Evolutionary conservation across 225 moss, liverwort and hornwort species (phyloP).

Genomic region (Takakia lepidozioides): DNA sequence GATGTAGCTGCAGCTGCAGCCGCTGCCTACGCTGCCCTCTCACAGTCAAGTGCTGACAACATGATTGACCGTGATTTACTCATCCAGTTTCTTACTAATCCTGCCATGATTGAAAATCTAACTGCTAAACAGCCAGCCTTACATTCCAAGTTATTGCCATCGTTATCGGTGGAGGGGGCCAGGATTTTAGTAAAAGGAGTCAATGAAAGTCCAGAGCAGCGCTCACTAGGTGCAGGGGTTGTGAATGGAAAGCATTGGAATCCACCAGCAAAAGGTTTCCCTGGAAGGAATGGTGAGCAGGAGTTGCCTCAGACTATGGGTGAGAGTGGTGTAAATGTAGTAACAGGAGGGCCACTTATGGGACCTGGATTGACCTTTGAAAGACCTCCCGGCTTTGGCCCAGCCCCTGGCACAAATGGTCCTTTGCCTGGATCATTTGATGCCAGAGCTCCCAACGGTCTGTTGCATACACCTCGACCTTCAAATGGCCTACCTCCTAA

Average conservation of each 20-base stretch:
- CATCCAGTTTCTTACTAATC: conserved; percentile 80
- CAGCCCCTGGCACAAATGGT: conserved; percentile 16
- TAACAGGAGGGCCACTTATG: conserved; percentile 4
- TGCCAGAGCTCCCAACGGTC: conserved; percentile 3
- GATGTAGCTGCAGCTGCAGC: conserved; percentile 82
- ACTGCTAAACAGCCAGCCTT: conserved; percentile 49
- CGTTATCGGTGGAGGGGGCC: too few relatives aligned
- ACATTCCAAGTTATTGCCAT: conserved; percentile 4
- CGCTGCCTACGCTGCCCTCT: conserved; percentile 68
- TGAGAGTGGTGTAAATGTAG: conserved; percentile 7
- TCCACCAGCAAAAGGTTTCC: neutral
- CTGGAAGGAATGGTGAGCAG: neutral
- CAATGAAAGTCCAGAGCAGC: too few relatives aligned
- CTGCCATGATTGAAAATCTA: conserved; percentile 68
- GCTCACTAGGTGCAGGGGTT: too few relatives aligned
- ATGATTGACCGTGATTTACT: conserved; percentile 95
- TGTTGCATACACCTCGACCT: conserved; percentile 4
- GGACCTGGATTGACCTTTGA: conserved; percentile 18
- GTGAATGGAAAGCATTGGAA: too few relatives aligned
- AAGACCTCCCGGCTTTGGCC: conserved; percentile 49
- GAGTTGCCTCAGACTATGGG: neutral
- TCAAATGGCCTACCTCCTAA: too few relatives aligned
- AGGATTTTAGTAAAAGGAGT: too few relatives aligned
- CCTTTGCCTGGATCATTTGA: conserved; percentile 2
- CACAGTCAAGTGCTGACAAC: conserved; percentile 64